These are phyloP conservation scores for Melanomma pulvis-pyrius DNA, from an alignment of 495 filamentous ascomycete genomes.

Conservation along the genomic window DNA sequence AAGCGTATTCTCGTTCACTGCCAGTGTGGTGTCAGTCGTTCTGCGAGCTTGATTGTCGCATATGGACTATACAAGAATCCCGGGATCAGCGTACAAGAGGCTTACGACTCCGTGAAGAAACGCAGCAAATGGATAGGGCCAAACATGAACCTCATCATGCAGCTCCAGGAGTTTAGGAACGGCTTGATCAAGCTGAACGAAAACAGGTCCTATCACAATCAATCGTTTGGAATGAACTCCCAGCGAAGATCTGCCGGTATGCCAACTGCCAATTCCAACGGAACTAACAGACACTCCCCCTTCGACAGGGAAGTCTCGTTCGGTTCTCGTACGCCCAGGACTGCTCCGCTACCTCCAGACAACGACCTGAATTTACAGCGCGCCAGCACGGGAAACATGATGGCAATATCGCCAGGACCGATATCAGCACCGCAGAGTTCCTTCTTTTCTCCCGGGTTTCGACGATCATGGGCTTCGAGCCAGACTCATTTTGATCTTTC, in stretches of 20 bases:
- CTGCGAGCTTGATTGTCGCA: constrained; percentile 94
- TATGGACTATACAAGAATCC: constrained; percentile 94
- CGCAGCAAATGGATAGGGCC: constrained; percentile 95
- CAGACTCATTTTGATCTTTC: constrained; percentile 36
- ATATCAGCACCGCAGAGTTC: constrained; percentile 26
- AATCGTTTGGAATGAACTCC: constrained; percentile 20
- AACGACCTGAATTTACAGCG: constrained; percentile 33
- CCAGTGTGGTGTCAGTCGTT: constrained; percentile 93
- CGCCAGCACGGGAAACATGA: constrained; percentile 42
- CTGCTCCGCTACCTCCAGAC: constrained; percentile 39
- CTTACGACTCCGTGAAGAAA: constrained; percentile 85
- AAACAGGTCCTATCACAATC: constrained; percentile 21
- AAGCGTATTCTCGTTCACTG: constrained; percentile 94
- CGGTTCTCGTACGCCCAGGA: constrained; percentile 34
- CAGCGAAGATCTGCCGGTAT: constrained; percentile 32
- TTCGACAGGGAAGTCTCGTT: constrained; percentile 26
- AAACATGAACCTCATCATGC: constrained; percentile 98
- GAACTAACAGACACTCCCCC: constrained; percentile 26
- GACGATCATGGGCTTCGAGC: constrained; percentile 38
- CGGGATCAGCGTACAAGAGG: constrained; percentile 83
- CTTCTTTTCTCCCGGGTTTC: constrained; percentile 34
- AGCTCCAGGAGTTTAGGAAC: constrained; percentile 88
- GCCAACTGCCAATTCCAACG: constrained; percentile 25
- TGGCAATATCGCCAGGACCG: constrained; percentile 35
- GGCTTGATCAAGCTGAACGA: constrained; percentile 55